These are phyloP conservation scores for Blastobotrys chiropterorum DNA, from an alignment of 805 yeast species.

Conservation along the genomic window DNA sequence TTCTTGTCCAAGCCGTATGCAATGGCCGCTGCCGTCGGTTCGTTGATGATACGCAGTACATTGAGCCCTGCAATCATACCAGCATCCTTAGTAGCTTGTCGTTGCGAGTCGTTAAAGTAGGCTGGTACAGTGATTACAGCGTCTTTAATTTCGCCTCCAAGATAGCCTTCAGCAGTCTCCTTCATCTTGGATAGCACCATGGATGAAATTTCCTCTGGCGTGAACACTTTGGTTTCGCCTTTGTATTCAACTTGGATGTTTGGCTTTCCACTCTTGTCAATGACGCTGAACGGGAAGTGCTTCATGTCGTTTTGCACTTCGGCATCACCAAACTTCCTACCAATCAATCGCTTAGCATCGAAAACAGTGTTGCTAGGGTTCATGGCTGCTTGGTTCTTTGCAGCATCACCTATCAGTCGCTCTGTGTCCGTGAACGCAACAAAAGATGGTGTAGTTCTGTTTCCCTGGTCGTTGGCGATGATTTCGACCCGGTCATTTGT, in stretches of 20 bases:
- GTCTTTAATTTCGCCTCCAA: slow-evolving; percentile 77
- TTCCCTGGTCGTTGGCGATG: slow-evolving; percentile 96
- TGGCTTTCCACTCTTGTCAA: slow-evolving; percentile 80
- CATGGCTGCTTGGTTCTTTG: slow-evolving; percentile 97
- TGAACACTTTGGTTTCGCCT: slow-evolving; percentile 79
- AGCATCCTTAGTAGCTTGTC: slow-evolving; percentile 98
- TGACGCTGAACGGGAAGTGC: slow-evolving; percentile 83
- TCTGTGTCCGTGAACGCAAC: slow-evolving; percentile 95
- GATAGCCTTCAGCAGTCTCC: slow-evolving; percentile 89
- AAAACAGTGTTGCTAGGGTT: slow-evolving; percentile 91
- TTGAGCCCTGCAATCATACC: slow-evolving; percentile 95
- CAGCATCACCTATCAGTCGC: too few relatives aligned
- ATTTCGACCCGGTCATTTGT: slow-evolving; percentile 86
- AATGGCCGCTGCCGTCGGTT: slow-evolving; percentile 98
- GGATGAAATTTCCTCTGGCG: slow-evolving; percentile 92
- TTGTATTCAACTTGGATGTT: slow-evolving; percentile 78
- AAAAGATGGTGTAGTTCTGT: slow-evolving; percentile 95
- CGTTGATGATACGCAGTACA: slow-evolving; percentile 91
- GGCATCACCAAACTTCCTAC: slow-evolving; percentile 71
- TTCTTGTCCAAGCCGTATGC: slow-evolving; percentile 83
- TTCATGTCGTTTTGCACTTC: slow-evolving; percentile 75
- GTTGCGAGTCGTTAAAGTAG: slow-evolving; percentile 94
- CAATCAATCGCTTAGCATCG: slow-evolving; percentile 93
- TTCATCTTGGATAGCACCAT: slow-evolving; percentile 90
- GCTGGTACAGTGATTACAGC: slow-evolving; percentile 98